Evolutionary conservation across 164 flowering plant species (phyloP), one percentile per base, ranked within the genome.

Genomic region (Magnolia changhungtana): DNA sequence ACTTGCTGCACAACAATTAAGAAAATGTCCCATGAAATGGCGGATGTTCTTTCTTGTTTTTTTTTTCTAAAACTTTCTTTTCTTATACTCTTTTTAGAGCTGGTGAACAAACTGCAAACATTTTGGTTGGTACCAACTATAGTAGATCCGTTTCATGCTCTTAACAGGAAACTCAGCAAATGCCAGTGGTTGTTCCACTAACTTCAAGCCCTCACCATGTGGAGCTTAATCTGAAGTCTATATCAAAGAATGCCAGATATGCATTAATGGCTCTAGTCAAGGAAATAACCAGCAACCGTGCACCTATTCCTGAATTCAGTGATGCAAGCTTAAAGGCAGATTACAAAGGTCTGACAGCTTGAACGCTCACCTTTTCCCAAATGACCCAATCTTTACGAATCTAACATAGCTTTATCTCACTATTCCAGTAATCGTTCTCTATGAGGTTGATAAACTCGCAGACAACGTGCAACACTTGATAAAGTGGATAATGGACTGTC

Each of bases 401-500:
- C 27, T 70, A 50, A 50, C 58, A 7, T n/a, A 9, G 58, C 3
- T 50, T 70, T 50, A 49, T 50, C 31, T 72, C 72, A 52, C 63
- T 71, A 29, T 77, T 79, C 6, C 92, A 90, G 96, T 89, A 2
- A 80, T 91, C 50, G 87, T 90, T 76, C 89, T 91, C 31, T 81
- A 88, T 77, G 91, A 87, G 37, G 90, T 87, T 23, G 94, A 88
- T 80, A 86, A 86, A 77, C 86, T 90, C 63, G 67, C 83, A 70
- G 94, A 88, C 79, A 81, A 78, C 76, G 78, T 89, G 69, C 96
- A 89, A 69, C 90, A 91, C 83, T 65, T 91, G 78, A 85, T 91
- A 72, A 91, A 90, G 81, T 91, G 93, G 96, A 85, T 87, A 24
- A 85, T 88, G 84, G 96, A 91, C 82, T 85, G 93, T 58, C 85